Evolutionary conservation across 768 basidiomycete species (phyloP).

Genomic region (Artomyces pyxidatus): DNA sequence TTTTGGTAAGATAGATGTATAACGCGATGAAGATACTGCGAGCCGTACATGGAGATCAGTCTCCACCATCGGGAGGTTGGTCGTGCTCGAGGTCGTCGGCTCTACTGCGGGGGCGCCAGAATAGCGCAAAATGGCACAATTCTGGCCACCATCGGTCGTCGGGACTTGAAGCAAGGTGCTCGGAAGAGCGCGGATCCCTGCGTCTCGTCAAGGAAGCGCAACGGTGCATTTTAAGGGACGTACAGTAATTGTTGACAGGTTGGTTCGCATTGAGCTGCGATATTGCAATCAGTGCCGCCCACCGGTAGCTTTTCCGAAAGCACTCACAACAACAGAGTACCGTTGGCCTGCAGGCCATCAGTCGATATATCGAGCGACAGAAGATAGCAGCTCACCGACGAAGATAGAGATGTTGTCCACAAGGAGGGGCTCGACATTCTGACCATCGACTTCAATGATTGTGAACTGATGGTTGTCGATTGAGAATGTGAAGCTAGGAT

Average conservation of each 20-base stretch:
- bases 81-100: constrained; percentile 22
- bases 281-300: neutral
- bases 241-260: constrained; percentile 33
- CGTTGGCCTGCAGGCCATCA: neutral
- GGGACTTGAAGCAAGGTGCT: neutral
- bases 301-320: no score
- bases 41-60: neutral
- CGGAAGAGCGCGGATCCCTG: constrained; percentile 2
- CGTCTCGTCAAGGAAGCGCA: neutral
- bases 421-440: constrained; percentile 19
- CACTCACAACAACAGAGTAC: constrained; percentile 1
- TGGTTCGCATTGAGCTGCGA: constrained; percentile 25
- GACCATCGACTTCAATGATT: constrained; percentile 38
- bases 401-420: constrained; percentile 35
- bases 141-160: constrained; percentile 12
- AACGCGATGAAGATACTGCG: neutral
- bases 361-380: neutral
- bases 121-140: constrained; percentile 35
- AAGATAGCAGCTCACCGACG: constrained; percentile 5
- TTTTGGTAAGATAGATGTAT: neutral
- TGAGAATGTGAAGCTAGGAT: constrained; percentile 24
- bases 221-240: neutral
- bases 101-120: constrained; percentile 27
- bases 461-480: constrained; percentile 30
- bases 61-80: neutral